Evolutionary conservation across 2,329 filamentous ascomycete genomes (phyloP).

Genomic region (Calonectria crousiana): DNA sequence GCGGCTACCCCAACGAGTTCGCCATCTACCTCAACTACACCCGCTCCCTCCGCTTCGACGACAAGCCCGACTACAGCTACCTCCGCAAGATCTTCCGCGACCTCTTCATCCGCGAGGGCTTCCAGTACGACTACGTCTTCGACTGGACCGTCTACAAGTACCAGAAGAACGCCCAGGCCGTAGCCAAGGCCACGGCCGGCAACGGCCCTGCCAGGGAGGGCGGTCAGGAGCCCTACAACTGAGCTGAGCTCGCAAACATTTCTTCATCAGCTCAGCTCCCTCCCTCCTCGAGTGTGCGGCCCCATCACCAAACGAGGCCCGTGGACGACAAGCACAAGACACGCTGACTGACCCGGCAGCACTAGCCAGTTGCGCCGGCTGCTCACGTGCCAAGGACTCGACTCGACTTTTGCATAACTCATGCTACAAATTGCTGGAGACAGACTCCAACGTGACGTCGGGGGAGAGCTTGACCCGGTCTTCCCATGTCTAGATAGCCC

Average conservation of each 20-base stretch:
- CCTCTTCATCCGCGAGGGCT: slow-evolving; percentile 97
- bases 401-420: neutral
- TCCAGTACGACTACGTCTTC: slow-evolving; percentile 99
- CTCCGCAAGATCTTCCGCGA: slow-evolving; percentile 99
- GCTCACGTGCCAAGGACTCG: neutral
- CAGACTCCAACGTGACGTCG: neutral
- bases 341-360: neutral
- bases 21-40: slow-evolving; percentile 99
- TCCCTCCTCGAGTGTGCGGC: neutral
- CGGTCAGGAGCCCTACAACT: neutral
- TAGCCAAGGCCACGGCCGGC: neutral
- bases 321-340: neutral
- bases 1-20: slow-evolving; percentile 99
- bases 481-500: neutral
- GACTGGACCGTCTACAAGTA: slow-evolving; percentile 99
- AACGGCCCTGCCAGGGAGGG: neutral
- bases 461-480: neutral
- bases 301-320: neutral
- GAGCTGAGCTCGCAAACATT: neutral
- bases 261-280: neutral
- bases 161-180: slow-evolving; percentile 94
- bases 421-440: neutral
- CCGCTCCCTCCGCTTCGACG: slow-evolving; percentile 96
- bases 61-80: slow-evolving; percentile 99
- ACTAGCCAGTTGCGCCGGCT: neutral